phyloP scores from a whole-genome alignment of 345 rosid genomes.

The Noccaea caerulescens region DNA sequence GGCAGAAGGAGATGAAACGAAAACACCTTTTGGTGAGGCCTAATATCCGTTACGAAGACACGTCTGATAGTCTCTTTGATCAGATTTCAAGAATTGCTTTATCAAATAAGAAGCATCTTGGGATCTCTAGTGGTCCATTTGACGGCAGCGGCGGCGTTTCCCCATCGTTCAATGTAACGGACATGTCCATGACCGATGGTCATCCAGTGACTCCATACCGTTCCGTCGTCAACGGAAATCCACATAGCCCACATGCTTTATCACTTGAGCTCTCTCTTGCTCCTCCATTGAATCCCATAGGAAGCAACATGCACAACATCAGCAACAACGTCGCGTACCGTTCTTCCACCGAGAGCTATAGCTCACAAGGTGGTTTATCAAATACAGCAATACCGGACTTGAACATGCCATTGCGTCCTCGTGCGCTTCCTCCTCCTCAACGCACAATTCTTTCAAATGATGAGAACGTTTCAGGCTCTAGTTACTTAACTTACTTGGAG shows the following conservation, averaged over 20 bases:
- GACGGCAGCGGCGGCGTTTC: not conserved
- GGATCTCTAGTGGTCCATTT: conserved; percentile 12
- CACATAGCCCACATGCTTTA: not conserved
- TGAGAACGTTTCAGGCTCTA: conserved; percentile 1
- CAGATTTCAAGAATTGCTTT: conserved; percentile 16
- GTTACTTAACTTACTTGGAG: not conserved
- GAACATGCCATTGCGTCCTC: conserved; percentile 2
- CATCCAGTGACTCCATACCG: not conserved
- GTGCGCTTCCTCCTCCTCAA: conserved; percentile 6
- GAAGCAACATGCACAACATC: not conserved
- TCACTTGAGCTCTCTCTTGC: not conserved
- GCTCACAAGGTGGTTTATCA: too few relatives aligned
- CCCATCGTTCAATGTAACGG: not conserved
- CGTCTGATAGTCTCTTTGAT: conserved; percentile 17
- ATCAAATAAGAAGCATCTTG: conserved; percentile 11
- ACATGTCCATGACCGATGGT: too few relatives aligned
- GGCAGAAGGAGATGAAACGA: too few relatives aligned
- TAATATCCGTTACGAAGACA: not conserved
- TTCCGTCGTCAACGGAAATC: too few relatives aligned
- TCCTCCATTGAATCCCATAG: not conserved
- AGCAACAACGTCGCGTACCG: too few relatives aligned
- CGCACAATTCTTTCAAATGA: not conserved
- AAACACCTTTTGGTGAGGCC: not conserved
- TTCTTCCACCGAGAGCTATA: too few relatives aligned
- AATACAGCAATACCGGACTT: not conserved